These are phyloP conservation scores for Vigna hirtella DNA, from an alignment of 306 rosid species.

Conservation along the genomic window DNA sequence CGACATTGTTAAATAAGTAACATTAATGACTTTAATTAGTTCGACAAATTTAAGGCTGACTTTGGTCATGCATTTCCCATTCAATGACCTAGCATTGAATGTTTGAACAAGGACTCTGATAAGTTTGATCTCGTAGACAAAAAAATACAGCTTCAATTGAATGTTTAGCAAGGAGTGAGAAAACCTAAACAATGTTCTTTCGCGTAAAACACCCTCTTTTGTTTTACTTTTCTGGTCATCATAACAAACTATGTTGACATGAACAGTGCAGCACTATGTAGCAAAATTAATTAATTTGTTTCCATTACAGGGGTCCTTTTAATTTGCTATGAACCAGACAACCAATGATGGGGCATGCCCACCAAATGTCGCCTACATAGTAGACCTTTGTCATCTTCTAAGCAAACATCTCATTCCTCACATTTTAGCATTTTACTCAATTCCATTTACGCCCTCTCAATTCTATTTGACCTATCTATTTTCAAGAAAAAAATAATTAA, in stretches of 20 bases:
- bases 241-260: not conserved
- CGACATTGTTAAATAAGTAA: too few species aligned
- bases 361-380: constrained; percentile 22
- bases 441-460: not conserved
- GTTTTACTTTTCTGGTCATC: not conserved
- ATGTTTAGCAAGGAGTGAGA: not conserved
- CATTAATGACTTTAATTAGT: not conserved
- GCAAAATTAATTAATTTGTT: not conserved
- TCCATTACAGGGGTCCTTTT: constrained; percentile 11
- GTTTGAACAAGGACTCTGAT: not conserved
- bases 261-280: not conserved
- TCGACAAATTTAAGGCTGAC: not conserved
- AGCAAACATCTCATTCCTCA: constrained; percentile 10
- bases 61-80: not conserved
- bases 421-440: not conserved
- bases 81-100: not conserved
- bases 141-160: not conserved
- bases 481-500: not conserved
- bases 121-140: not conserved
- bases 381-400: constrained; percentile 34
- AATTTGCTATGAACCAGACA: constrained; percentile 34
- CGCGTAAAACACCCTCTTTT: not conserved
- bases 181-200: not conserved
- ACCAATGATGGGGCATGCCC: constrained; percentile 35
- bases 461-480: not conserved